Percentiles rank a stretch among this genome's conserved stretches.
phyloP scores from a whole-genome alignment of 2,329 filamentous ascomycete genomes.

The Blastomyces parvus region DNA sequence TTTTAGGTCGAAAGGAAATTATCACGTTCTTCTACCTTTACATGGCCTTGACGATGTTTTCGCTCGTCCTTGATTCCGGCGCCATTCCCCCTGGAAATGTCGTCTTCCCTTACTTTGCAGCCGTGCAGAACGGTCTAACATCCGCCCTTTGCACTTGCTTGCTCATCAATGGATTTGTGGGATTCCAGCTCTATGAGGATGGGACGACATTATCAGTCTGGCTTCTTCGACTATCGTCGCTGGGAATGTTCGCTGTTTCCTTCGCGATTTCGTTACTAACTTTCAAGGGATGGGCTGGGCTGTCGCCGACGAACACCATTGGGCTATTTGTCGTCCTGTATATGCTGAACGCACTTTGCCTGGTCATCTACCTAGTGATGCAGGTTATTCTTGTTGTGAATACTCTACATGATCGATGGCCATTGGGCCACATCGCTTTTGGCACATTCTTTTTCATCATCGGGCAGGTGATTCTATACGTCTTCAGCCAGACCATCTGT shows the following conservation, averaged over 20 bases:
- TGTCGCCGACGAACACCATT: slow-evolving; percentile 74
- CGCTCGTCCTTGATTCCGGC: slow-evolving; percentile 83
- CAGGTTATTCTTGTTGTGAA: slow-evolving; percentile 81
- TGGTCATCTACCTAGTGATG: slow-evolving; percentile 76
- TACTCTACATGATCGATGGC: slow-evolving; percentile 92
- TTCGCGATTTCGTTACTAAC: slow-evolving; percentile 84
- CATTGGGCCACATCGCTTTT: slow-evolving; percentile 81
- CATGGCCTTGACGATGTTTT: slow-evolving; percentile 78
- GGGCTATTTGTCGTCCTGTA: slow-evolving; percentile 89
- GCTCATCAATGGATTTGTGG: slow-evolving; percentile 94
- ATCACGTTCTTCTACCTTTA: slow-evolving; percentile 96
- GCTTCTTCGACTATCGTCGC: slow-evolving; percentile 71
- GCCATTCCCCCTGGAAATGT: slow-evolving; percentile 74
- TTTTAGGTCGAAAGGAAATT: slow-evolving; percentile 56
- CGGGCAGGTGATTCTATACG: slow-evolving; percentile 88
- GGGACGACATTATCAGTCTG: slow-evolving; percentile 88
- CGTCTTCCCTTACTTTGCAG: slow-evolving; percentile 84
- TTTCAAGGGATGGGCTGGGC: slow-evolving; percentile 82
- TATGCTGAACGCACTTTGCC: slow-evolving; percentile 75
- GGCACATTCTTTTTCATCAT: slow-evolving; percentile 84
- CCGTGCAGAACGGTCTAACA: slow-evolving; percentile 71
- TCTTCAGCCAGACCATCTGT: slow-evolving; percentile 78
- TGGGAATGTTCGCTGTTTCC: slow-evolving; percentile 73
- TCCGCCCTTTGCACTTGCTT: slow-evolving; percentile 83
- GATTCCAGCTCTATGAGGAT: slow-evolving; percentile 96